Conservation (phyloP, 305 asterid genomes). For the Withania somnifera region DNA sequence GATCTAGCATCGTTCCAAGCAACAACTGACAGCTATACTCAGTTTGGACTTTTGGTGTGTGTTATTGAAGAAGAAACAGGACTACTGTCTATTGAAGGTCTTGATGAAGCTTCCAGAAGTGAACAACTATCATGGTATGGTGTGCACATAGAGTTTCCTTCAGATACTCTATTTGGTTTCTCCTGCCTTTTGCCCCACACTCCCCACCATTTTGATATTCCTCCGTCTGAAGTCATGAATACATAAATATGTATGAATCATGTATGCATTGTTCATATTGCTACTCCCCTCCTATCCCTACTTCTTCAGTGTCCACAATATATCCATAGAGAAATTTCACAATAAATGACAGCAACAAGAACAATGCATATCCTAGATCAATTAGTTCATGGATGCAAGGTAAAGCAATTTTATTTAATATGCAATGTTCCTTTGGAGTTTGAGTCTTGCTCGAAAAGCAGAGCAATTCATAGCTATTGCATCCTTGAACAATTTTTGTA, state of each 20-base stretch:
- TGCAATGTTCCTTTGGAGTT: not conserved
- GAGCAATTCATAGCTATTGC: not conserved
- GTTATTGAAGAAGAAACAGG: slow-evolving; percentile 48
- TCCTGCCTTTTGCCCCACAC: not conserved
- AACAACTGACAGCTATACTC: slow-evolving; percentile 53
- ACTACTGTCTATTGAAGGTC: slow-evolving; percentile 25
- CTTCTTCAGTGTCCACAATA: no score
- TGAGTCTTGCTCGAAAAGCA: not conserved
- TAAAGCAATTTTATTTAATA: not conserved
- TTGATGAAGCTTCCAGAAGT: slow-evolving; percentile 38
- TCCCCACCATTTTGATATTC: not conserved
- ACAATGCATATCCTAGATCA: not conserved
- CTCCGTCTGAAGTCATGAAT: not conserved
- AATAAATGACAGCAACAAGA: no score
- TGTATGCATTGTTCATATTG: not conserved
- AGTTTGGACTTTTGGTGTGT: slow-evolving; percentile 70
- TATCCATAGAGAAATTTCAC: no score
- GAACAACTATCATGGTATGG: slow-evolving; percentile 54
- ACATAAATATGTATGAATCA: not conserved
- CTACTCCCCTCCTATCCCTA: no score
- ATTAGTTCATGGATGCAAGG: not conserved
- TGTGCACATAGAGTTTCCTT: not conserved
- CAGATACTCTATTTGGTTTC: not conserved
- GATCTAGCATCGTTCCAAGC: slow-evolving; percentile 88
- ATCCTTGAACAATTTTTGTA: not conserved